Evolutionary conservation across 495 filamentous ascomycete genomes (phyloP), one percentile per base, ranked within the genome.

Genomic region (Talaromyces stipitatus): DNA sequence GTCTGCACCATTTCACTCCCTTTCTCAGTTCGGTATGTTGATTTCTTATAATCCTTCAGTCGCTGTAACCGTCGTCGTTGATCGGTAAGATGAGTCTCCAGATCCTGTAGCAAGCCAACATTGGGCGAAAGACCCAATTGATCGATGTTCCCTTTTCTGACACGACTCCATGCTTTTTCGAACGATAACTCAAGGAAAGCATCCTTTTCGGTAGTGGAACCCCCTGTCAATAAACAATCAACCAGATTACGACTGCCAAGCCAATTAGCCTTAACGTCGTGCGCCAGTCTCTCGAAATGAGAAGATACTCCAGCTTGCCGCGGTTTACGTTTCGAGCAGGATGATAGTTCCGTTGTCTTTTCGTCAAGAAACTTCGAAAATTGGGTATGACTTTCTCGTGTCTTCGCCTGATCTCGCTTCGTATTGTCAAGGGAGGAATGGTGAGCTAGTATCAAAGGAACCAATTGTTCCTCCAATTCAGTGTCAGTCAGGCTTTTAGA

Each of bases 391-490:
- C 85, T 90, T 43, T 63, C 62, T 9, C 62, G 69, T 20, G 72
- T 62, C 7, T 67, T 46, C 10, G 60, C 61, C 18, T 66, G 67
- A 23, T 72, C 76, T 14, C 67, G 67, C 26, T 86, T 68, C 6
- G 72, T 59, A 7, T 69, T 75, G 18, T 68, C 67, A 7, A 96
- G 71, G 14, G 85, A 85, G 9, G 68, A 82, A 58, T 81, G 85
- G 69, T 96, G 85, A 0, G 89, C 87, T 41, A 94, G 69, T 11
- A 88, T 79, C 27, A 96, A 74, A 6, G 84, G 82, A 23, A 84
- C 62, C 20, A 94, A 62, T 33, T 81, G 79, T 14, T 74, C 71
- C 53, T 85, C 82, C 32, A 89, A 81, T 6, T 77, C 75, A 3
- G 72, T 20, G 1, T 51, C 73, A 38, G 85, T 81, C 2, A 88